Conservation (phyloP, 768 basidiomycete genomes). For the Collybiopsis luxurians region DNA sequence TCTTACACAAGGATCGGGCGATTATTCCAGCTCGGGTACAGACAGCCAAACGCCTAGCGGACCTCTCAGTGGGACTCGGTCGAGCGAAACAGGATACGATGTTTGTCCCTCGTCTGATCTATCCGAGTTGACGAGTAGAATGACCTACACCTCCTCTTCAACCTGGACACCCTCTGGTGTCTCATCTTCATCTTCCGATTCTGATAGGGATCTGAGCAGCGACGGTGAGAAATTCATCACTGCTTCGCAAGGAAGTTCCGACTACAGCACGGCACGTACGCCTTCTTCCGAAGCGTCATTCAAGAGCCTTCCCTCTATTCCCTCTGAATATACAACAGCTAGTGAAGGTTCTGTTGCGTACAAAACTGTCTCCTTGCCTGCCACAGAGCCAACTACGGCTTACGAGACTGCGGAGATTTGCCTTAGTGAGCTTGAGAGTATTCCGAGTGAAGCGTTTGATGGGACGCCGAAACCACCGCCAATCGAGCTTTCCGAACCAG, state of each 20-base stretch:
- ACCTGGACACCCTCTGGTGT: conserved; percentile 29
- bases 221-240: conserved; percentile 37
- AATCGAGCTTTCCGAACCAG: conserved; percentile 28
- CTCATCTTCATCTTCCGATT: conserved; percentile 28
- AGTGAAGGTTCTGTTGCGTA: conserved; percentile 45
- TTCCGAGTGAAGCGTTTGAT: conserved; percentile 33
- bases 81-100: conserved; percentile 52
- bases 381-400: conserved; percentile 32
- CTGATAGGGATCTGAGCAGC: conserved; percentile 28
- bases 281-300: conserved; percentile 50
- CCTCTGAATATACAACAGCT: conserved; percentile 53
- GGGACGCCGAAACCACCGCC: conserved; percentile 41
- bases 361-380: conserved; percentile 47
- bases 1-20: neutral
- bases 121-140: conserved; percentile 34
- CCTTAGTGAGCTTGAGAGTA: conserved; percentile 37
- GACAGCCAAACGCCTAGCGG: conserved; percentile 1
- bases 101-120: conserved; percentile 52
- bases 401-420: conserved; percentile 49
- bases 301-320: conserved; percentile 58
- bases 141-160: conserved; percentile 22
- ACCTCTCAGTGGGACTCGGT: conserved; percentile 22
- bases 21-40: neutral
- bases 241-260: conserved; percentile 49
- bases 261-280: conserved; percentile 42